Evolutionary conservation across 2,329 filamentous ascomycete species (phyloP), one percentile per base, ranked within the genome.

Genomic region (Aspergillus quadricinctus): DNA sequence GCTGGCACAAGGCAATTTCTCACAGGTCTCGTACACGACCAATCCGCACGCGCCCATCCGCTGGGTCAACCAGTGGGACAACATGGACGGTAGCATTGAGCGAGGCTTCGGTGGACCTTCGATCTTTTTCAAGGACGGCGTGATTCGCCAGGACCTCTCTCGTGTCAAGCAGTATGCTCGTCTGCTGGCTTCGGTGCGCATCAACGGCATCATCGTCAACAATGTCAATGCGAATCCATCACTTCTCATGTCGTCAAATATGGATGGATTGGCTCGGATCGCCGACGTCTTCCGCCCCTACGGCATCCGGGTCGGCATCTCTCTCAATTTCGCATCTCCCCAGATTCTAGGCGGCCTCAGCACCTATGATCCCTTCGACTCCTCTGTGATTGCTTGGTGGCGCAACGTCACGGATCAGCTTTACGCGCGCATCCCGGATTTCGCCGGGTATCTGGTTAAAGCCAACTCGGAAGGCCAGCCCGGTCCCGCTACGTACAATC

Each of bases 21-120:
- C 77, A 0, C 62, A 75, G 1, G 75, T 79, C 0, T 67, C 78
- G 4, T 78, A 79, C 49, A 72, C 78, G 2, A 80, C 78, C 8
- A 87, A 81, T 60, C 85, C 86, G 0, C 77, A 80, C 55, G 83
- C 81, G 0, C 82, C 82, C 0, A 81, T 90, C 45, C 80, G 87
- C 60, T 89, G 87, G 87, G 81, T 84, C 0, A 89, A 90, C 64
- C 82, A 90, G 61, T 90, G 87, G 87, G 86, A 90, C 66, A 89
- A 90, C 61, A 75, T 89, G 68, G 81, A 87, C 56, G 74, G 86
- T 11, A 84, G 79, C 43, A 84, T 90, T 48, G 87, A 89, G 68
- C 77, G 87, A 53, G 87, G 87, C 19, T 90, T 87, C 62, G 87
- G 79, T 3, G 87, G 88, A 0, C 73, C 78, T 0, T 89, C 86